phyloP scores from a whole-genome alignment of 2,329 filamentous ascomycete species.

The Amylocarpus encephaloides region DNA sequence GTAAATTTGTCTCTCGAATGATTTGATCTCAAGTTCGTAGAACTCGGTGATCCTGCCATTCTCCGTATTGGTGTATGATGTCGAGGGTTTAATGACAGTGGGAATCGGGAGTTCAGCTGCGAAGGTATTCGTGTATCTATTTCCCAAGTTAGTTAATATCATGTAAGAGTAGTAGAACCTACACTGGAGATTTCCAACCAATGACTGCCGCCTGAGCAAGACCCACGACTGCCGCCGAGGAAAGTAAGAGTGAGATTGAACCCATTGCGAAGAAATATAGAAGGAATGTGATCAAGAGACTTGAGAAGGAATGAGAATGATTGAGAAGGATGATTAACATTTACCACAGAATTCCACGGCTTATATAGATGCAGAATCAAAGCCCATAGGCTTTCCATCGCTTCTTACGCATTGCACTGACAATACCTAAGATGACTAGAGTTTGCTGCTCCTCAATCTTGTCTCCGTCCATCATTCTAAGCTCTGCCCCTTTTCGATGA shows the following conservation, averaged over 20 bases:
- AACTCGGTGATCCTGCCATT: slow-evolving; percentile 35
- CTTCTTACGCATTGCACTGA: no score
- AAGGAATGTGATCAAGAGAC: no score
- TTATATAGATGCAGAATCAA: no score
- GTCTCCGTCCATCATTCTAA: no score
- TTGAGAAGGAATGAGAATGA: no score
- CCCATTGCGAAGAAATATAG: no score
- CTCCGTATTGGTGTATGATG: slow-evolving; percentile 14
- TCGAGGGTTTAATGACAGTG: slow-evolving; percentile 5
- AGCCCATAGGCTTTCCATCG: no score
- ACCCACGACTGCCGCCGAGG: background rate
- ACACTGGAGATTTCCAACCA: slow-evolving; percentile 1
- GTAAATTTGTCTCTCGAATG: slow-evolving; percentile 38
- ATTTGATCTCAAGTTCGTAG: slow-evolving; percentile 39
- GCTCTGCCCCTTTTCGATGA: slow-evolving; percentile 8
- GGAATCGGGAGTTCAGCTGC: slow-evolving; percentile 17
- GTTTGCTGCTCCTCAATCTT: no score
- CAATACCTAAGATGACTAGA: no score
- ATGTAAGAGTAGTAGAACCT: background rate
- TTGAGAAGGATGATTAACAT: no score
- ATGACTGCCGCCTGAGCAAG: background rate
- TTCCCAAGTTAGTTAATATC: background rate
- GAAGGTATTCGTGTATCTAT: slow-evolving; percentile 23
- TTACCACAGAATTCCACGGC: no score
- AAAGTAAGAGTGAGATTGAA: slow-evolving; percentile 24